These are phyloP conservation scores for Rutidosis leptorrhynchoides DNA, from an alignment of 129 eudicot genomes.

Conservation along the genomic window DNA sequence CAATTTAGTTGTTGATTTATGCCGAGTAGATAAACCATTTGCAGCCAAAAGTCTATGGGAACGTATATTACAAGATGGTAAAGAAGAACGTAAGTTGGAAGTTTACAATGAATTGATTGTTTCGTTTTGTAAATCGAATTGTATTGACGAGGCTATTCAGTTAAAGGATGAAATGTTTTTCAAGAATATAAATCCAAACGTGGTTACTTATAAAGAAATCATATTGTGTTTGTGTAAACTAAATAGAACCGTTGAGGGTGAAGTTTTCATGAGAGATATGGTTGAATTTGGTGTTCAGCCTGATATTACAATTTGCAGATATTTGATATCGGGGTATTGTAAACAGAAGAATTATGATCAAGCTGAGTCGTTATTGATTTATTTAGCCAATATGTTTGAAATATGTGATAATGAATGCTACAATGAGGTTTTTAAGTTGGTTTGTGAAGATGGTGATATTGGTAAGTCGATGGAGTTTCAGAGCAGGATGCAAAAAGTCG, in stretches of 20 bases:
- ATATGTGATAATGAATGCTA: slow-evolving; percentile 58
- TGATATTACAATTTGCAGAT: slow-evolving; percentile 54
- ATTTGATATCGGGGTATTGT: slow-evolving; percentile 53
- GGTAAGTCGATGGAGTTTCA: slow-evolving; percentile 53
- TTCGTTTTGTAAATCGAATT: slow-evolving; percentile 51
- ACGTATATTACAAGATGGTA: slow-evolving; percentile 44
- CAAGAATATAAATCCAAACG: slow-evolving; percentile 44
- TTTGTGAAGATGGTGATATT: slow-evolving; percentile 52
- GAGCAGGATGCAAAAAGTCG: slow-evolving; percentile 58
- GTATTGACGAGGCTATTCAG: slow-evolving; percentile 53
- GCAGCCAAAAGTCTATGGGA: slow-evolving; percentile 76
- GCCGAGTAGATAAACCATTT: slow-evolving; percentile 63
- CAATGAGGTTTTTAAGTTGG: slow-evolving; percentile 45
- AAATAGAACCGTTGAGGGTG: slow-evolving; percentile 57
- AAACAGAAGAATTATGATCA: slow-evolving; percentile 43
- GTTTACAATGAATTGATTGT: slow-evolving; percentile 55
- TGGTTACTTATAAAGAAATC: slow-evolving; percentile 50
- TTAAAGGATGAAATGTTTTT: slow-evolving; percentile 55
- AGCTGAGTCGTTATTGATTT: slow-evolving; percentile 51
- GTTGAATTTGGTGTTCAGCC: slow-evolving; percentile 47
- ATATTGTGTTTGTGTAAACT: slow-evolving; percentile 58
- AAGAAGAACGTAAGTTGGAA: slow-evolving; percentile 31
- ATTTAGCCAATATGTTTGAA: slow-evolving; percentile 47
- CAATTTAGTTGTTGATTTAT: slow-evolving; percentile 55
- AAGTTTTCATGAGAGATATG: slow-evolving; percentile 65